phyloP scores from a whole-genome alignment of 352 stramenopile species.

The Pythium myriotylum region DNA sequence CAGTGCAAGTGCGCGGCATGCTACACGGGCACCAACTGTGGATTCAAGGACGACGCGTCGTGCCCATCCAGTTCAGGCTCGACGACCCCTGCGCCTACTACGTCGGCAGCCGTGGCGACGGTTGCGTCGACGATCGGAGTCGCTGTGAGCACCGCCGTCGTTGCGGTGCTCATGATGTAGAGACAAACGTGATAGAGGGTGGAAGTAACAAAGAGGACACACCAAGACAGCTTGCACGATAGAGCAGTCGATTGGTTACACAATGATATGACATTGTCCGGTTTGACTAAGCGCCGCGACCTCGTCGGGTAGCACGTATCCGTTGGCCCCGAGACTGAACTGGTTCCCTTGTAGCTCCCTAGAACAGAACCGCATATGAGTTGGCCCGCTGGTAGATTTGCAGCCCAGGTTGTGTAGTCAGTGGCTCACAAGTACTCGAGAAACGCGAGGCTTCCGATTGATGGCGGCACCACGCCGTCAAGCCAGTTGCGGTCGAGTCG shows the following conservation, averaged over 20 bases:
- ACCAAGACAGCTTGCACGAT: background rate
- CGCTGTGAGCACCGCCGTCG: background rate
- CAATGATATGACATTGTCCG: constrained; percentile 39
- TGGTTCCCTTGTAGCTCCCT: constrained; percentile 61
- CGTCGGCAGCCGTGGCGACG: background rate
- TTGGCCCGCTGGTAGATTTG: background rate
- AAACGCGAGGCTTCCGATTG: constrained; percentile 41
- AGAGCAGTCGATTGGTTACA: constrained; percentile 12
- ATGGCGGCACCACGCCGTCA: constrained; percentile 40
- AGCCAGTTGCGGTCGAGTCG: constrained; percentile 64
- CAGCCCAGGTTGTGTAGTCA: background rate
- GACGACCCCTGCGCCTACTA: constrained; percentile 2
- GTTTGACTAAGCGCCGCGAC: constrained; percentile 50
- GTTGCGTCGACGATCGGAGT: background rate
- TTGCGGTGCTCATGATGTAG: background rate
- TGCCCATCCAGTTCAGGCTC: constrained; percentile 14
- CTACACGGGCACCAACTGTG: constrained; percentile 79
- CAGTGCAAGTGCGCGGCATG: constrained; percentile 76
- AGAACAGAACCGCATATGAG: background rate
- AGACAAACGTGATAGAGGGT: background rate
- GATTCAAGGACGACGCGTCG: constrained; percentile 55
- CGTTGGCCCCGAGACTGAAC: constrained; percentile 39
- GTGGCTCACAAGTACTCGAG: constrained; percentile 59
- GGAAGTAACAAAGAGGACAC: too few species aligned
- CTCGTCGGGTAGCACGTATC: constrained; percentile 37